These are phyloP conservation scores for Geosmithia morbida DNA, from an alignment of 2,329 filamentous ascomycete genomes.

Conservation along the genomic window DNA sequence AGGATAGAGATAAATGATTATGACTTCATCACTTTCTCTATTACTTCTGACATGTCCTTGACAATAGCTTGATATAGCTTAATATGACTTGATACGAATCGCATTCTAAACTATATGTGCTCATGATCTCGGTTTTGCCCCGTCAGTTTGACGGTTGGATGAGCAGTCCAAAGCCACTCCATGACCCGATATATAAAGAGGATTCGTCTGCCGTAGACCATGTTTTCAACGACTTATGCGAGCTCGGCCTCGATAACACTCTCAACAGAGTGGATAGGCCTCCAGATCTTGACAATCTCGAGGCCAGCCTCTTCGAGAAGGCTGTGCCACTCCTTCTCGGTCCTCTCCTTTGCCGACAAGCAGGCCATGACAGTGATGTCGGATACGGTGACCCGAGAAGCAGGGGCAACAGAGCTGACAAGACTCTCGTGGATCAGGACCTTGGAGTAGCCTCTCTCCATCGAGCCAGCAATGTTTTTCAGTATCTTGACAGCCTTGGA, in stretches of 20 bases:
- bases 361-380: conserved; percentile 17
- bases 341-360: conserved; percentile 15
- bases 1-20: too few relatives aligned
- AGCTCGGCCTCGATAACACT: conserved; percentile 14
- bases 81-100: too few relatives aligned
- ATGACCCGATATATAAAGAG: too few relatives aligned
- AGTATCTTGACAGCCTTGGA: conserved; percentile 15
- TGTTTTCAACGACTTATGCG: not conserved
- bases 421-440: conserved; percentile 17
- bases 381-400: conserved; percentile 11
- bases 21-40: too few relatives aligned
- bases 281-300: conserved; percentile 16
- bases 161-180: too few relatives aligned
- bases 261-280: conserved; percentile 10
- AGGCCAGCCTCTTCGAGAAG: conserved; percentile 10
- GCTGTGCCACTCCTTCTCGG: conserved; percentile 13
- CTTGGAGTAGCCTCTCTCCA: conserved; percentile 17
- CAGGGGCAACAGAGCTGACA: conserved; percentile 12
- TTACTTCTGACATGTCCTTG: too few relatives aligned
- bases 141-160: too few relatives aligned
- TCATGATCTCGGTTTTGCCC: too few relatives aligned
- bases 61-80: too few relatives aligned
- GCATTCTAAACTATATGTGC: too few relatives aligned
- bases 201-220: too few relatives aligned
- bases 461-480: conserved; percentile 9